Base-by-base conservation (phyloP, 345 rosid genomes). In the Rhodamnia argentea region DNA sequence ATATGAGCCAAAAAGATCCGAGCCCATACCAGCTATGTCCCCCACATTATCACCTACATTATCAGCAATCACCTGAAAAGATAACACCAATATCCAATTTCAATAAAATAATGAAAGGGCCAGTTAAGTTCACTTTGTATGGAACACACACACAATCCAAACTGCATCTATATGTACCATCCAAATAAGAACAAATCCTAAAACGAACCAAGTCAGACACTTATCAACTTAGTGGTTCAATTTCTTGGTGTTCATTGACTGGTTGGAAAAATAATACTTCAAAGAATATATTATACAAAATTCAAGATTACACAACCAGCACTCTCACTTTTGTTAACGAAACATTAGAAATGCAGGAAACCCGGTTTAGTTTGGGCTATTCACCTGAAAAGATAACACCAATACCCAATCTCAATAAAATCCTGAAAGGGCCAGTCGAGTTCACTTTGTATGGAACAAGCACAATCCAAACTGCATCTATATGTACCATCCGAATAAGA, bases 21-120 rank as follows among this genome's bases (percentile, higher is more conserved):
- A 94, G 87, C 97, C 95, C 97, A 94, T 95, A 59, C 96, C 96
- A 84, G 98, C 98, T 12, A 95, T 95, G 85, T 95, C 98, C 26
- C 96, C 98, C 83, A 95, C 96, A 88, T 95, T 95, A 42, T 95
- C 98, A 87, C 96, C 98, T 20, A 95, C 98, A 88, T 95, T 95
- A 87, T 95, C 98, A 52, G 96, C 98, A 89, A 95, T 95, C 89
- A 95, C 98, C 98, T 95, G 92, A 62, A 82, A 85, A 62, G 52
- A 85, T 13, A 85, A 13, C 44, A 44, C 70, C 15, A 54, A n/a
- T 32, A 18, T 37, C 52, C 40, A 10, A 55, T 76, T 29, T 52
- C 44, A 83, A 27, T 56, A 26, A 44, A 54, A 82, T 52, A 4
- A 27, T 82, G 10, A 82, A n/a, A 50, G 22, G 47, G 81, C 40